phyloP scores from a whole-genome alignment of 2,329 filamentous ascomycete species.

The Aspergillus sp. region DNA sequence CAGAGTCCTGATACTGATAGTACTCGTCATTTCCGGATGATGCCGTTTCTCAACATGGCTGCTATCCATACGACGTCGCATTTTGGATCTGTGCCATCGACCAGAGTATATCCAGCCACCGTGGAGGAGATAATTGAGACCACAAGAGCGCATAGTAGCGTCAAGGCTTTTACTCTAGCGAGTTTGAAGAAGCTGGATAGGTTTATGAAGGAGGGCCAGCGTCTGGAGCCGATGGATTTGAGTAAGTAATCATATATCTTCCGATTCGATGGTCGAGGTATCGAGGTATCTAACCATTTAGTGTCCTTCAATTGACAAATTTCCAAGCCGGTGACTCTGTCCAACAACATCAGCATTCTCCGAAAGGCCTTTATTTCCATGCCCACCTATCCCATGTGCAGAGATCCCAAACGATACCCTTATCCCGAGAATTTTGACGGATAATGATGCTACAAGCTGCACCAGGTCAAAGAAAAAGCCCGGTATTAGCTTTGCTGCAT shows the following conservation, averaged over 20 bases:
- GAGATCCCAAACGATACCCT: neutral
- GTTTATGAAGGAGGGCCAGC: neutral
- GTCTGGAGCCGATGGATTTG: neutral
- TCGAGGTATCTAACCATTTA: neutral
- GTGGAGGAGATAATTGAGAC: neutral
- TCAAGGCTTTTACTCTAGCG: neutral
- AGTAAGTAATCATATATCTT: neutral
- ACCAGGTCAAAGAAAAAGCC: neutral
- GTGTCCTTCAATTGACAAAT: neutral
- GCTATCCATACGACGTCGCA: neutral
- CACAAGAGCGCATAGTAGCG: neutral
- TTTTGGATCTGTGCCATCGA: neutral
- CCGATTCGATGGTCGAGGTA: no score
- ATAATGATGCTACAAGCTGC: neutral
- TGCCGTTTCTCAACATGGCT: neutral
- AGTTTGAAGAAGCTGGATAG: neutral
- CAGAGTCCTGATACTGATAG: neutral
- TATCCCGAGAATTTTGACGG: neutral
- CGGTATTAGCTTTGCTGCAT: neutral
- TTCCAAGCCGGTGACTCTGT: neutral
- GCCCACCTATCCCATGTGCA: neutral
- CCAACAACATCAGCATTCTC: neutral
- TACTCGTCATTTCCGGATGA: slow-evolving; percentile 16
- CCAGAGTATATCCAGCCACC: neutral
- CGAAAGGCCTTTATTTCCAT: neutral